Evolutionary conservation across 257 asterid species (phyloP), one percentile per base, ranked within the genome.

Genomic region (Solanum ahanhuiri): DNA sequence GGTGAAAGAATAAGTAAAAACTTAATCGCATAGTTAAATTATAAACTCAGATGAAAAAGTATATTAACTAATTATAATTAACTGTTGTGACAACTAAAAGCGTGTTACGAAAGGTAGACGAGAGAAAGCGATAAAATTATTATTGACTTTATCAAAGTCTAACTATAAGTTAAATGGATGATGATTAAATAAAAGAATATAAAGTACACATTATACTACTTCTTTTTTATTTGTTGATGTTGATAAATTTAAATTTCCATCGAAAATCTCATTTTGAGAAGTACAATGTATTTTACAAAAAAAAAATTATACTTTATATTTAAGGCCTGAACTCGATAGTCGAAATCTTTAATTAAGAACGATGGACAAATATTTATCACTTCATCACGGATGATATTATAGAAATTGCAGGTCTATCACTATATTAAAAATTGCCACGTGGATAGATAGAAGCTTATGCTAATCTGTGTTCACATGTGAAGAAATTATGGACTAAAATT

Each of bases 301-400:
- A 11, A 45, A 12, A 0, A 1, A 1, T 11, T 43, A 43, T 12
- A 43, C 0, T 43, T 43, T 15, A 51, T 0, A 6, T 51, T 2
- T 0, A 17, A 51, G 1, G 9, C 1, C 9, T 0, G 0, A 51
- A 17, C 0, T 51, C 0, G 0, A 6, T 51, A 51, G 0, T 51
- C 3, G 11, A 57, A 57, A 57, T 57, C 4, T 57, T 57, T 57
- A 57, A 57, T 18, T 3, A 57, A 57, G 1, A 2, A 57, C 0
- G 1, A 17, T 51, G 0, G 0, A 57, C 0, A 57, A 57, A 0
- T 57, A 57, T 57, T 57, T 18, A 18, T 0, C 11, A 0, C 10
- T 54, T 0, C n/a, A 54, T 2, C 4, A 1, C 0, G 0, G 4
- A 57, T 57, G 1, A 57, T 57, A 6, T 1, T 20, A 6, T 7